Evolutionary conservation across 768 basidiomycete species (phyloP).

Genomic region (Amanita inopinata): DNA sequence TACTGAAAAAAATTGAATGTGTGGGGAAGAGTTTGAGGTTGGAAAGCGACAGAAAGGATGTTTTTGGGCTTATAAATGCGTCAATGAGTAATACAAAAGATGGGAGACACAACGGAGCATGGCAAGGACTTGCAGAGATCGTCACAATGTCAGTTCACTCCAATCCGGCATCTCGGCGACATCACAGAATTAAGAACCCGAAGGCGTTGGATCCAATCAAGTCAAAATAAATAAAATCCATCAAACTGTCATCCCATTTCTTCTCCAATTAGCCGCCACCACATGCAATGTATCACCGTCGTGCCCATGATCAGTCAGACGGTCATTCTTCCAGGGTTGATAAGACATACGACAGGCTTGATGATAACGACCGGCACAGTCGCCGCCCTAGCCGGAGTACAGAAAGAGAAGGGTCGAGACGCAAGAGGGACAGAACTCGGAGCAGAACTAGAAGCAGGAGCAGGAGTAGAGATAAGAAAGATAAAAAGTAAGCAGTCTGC

Average conservation of each 20-base stretch:
- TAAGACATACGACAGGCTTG: conserved; percentile 19
- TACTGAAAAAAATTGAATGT: background rate
- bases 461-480: conserved; percentile 27
- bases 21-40: background rate
- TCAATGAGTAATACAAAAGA: background rate
- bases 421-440: conserved; percentile 21
- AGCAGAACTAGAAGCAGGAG: conserved; percentile 26
- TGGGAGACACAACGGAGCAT: no score
- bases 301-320: conserved; percentile 19
- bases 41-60: no score
- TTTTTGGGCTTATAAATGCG: background rate
- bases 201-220: background rate
- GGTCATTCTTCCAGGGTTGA: conserved; percentile 26
- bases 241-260: no score
- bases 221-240: conserved; percentile 10
- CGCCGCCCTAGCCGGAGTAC: conserved; percentile 23
- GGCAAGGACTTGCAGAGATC: no score
- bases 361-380: conserved; percentile 22
- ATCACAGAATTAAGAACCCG: no score
- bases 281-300: background rate
- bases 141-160: background rate
- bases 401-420: conserved; percentile 16
- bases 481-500: conserved; percentile 40
- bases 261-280: background rate
- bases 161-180: background rate